Conservation (phyloP, 192 early-diverging fungal species). For the Coemansia sp. region DNA sequence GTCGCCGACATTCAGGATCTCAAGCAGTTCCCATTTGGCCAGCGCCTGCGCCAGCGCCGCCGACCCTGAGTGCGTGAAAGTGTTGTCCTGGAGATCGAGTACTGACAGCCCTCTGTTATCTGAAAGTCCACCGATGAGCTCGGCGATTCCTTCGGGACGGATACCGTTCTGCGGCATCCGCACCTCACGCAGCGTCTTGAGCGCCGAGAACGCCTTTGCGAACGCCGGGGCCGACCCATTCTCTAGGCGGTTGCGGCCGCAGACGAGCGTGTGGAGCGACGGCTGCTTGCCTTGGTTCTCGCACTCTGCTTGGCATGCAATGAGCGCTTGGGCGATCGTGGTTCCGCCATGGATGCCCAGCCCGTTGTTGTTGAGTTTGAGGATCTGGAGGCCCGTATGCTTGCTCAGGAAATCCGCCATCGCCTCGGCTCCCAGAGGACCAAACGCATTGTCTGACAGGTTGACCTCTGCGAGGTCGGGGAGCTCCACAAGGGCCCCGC, state of each 20-base stretch:
- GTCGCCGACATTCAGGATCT: slow-evolving; percentile 85
- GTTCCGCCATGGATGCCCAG: slow-evolving; percentile 89
- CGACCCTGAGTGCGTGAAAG: slow-evolving; percentile 84
- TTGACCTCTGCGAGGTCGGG: slow-evolving; percentile 79
- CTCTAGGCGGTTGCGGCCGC: slow-evolving; percentile 94
- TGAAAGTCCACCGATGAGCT: slow-evolving; percentile 68
- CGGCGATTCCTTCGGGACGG: slow-evolving; percentile 89
- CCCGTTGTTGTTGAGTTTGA: slow-evolving; percentile 97
- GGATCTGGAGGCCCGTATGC: slow-evolving; percentile 76
- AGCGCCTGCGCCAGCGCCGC: slow-evolving; percentile 77
- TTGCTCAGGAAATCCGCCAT: slow-evolving; percentile 83
- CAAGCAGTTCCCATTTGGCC: slow-evolving; percentile 76
- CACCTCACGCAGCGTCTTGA: slow-evolving; percentile 74
- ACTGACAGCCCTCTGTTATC: slow-evolving; percentile 68
- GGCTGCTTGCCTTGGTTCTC: slow-evolving; percentile 63
- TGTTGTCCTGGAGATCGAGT: slow-evolving; percentile 97
- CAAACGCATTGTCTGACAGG: slow-evolving; percentile 97
- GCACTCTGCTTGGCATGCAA: slow-evolving; percentile 74
- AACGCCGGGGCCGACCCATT: slow-evolving; percentile 75
- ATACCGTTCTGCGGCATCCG: slow-evolving; percentile 98
- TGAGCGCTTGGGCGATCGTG: slow-evolving; percentile 82
- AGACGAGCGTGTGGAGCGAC: slow-evolving; percentile 78
- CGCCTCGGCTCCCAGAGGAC: slow-evolving; percentile 89
- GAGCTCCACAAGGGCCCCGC: slow-evolving; percentile 81
- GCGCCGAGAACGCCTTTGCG: slow-evolving; percentile 79